A percentile compares a stretch with the other conserved stretches of the same genome.
Conservation (phyloP, 2,329 filamentous ascomycete genomes). For the Aspergillus ustus region DNA sequence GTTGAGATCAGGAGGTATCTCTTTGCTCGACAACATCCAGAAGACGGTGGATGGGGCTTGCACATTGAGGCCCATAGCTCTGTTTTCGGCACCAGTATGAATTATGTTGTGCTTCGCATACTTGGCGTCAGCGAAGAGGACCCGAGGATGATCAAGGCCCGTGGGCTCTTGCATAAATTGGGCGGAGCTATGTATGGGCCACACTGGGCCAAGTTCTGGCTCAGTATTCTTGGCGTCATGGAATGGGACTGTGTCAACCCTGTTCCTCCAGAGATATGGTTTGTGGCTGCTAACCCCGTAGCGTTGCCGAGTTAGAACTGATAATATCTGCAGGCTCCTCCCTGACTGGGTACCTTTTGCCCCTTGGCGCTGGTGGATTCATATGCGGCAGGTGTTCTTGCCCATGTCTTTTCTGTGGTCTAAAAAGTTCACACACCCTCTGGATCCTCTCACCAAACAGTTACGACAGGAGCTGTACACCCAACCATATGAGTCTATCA, state of each 20-base stretch:
- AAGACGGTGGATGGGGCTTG: conserved; percentile 95
- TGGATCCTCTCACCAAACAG: conserved; percentile 72
- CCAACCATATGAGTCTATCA: conserved; percentile 75
- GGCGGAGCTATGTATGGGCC: conserved; percentile 83
- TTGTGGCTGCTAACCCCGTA: conserved; percentile 27
- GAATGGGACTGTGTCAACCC: conserved; percentile 95
- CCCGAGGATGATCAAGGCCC: conserved; percentile 80
- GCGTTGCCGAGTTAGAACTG: neutral
- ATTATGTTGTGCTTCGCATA: conserved; percentile 80
- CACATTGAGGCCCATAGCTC: conserved; percentile 94
- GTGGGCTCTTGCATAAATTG: conserved; percentile 78
- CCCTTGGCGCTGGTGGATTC: conserved; percentile 97
- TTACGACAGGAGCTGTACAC: conserved; percentile 82
- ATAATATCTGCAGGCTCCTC: conserved; percentile 59
- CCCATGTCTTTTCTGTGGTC: conserved; percentile 92
- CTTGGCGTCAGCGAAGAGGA: conserved; percentile 85
- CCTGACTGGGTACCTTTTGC: conserved; percentile 89
- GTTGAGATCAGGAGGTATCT: conserved; percentile 94
- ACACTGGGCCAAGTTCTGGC: conserved; percentile 98
- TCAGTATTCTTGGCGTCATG: conserved; percentile 80
- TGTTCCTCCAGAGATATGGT: conserved; percentile 89
- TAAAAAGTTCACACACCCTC: conserved; percentile 75
- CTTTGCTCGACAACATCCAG: conserved; percentile 78
- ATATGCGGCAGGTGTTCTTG: conserved; percentile 94
- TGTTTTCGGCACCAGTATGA: conserved; percentile 87